phyloP scores from a whole-genome alignment of 2,329 filamentous ascomycete genomes.

The Cryphonectria japonica region DNA sequence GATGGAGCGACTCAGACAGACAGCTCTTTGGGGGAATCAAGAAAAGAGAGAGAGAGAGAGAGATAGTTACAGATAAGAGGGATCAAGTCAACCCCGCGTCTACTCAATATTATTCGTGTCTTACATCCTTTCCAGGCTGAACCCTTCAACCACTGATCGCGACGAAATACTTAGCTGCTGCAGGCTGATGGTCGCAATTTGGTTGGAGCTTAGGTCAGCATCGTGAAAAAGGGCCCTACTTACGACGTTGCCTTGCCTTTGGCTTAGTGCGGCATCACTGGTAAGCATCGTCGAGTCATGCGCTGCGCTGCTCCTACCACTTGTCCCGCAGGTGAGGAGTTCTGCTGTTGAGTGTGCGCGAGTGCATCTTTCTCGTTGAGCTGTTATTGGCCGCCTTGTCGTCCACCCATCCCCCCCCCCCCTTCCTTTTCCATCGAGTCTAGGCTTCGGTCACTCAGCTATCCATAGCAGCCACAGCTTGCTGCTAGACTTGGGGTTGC shows the following conservation, averaged over 20 bases:
- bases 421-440: background rate
- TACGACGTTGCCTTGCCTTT: background rate
- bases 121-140: background rate
- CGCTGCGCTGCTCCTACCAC: background rate
- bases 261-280: background rate
- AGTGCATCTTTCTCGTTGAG: too few species aligned
- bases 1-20: background rate
- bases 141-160: background rate
- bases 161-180: background rate
- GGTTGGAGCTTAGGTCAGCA: background rate
- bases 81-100: background rate
- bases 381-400: too few species aligned
- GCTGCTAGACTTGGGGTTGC: too few species aligned
- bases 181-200: background rate
- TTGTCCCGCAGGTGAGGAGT: background rate
- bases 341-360: background rate
- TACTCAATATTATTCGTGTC: background rate
- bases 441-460: background rate
- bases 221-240: background rate
- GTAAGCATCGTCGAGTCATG: background rate
- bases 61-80: background rate
- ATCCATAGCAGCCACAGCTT: too few species aligned
- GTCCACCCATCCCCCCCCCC: too few species aligned
- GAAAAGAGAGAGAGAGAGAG: too few species aligned
- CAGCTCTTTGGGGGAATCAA: too few species aligned